Evolutionary conservation across 2,329 filamentous ascomycete species (phyloP), one percentile per base, ranked within the genome.

Genomic region (Alternaria sp.): DNA sequence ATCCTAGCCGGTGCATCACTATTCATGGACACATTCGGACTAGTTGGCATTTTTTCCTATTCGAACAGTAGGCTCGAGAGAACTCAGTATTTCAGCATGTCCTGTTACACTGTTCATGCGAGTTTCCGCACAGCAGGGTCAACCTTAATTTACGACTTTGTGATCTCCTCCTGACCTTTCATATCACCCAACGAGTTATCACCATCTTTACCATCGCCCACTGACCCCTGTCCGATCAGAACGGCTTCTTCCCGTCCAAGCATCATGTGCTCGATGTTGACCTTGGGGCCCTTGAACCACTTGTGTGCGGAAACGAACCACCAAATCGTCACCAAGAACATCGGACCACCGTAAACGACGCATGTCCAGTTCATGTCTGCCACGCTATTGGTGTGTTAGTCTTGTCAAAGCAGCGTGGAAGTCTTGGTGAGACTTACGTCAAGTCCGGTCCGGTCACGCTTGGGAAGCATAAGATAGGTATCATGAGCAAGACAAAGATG

Each of bases 211-310:
- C 12, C n/a, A 23, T 60, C 56, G 9, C 17, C 51, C 9, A 51
- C n/a, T 6, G 25, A n/a, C 6, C 47, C 66, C 55, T 70, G 59
- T 1, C 75, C 82, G 19, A 82, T 79, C 0, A 84, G 69, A 17
- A 81, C 71, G 47, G 79, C 77, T 2, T 73, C 80, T 4, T 78
- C 77, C 3, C 70, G 63, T 6, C 81, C 82, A 13, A 82, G 73
- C 82, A 84, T 84, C 71, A 81, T 70, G 77, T 89, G 86, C 68
- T 88, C 85, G 25, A 91, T 81, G 70, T 91, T 91, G 64, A 91
- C 86, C 80, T 88, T 90, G 0, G 90, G 89, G 0, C 90, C 90
- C 71, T 87, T 89, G 78, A 91, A 92, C 89, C 89, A 91, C 71
- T 87, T 89, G 52, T 83, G 83, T 10, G 89, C 89, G 67, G 86